phyloP scores from a whole-genome alignment of 768 basidiomycete species.

The Daedaleopsis nitida region DNA sequence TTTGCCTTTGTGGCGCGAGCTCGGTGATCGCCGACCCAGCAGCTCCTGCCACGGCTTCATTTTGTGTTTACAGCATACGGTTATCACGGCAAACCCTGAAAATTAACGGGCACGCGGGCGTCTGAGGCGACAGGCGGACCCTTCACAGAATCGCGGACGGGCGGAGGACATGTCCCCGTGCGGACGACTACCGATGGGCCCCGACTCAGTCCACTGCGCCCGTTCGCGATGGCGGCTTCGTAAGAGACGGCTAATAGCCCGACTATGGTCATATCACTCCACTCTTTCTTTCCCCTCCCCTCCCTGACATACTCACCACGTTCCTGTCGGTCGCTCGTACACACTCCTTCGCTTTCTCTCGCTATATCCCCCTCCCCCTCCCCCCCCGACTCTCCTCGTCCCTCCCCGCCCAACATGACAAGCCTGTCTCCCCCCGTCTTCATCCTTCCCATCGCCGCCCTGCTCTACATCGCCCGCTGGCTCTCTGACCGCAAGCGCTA shows the following conservation, averaged over 20 bases:
- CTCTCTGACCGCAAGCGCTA: slow-evolving; percentile 11
- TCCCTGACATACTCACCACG: background rate
- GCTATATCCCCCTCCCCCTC: background rate
- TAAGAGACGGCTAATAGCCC: background rate
- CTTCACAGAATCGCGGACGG: background rate
- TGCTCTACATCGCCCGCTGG: slow-evolving; percentile 19
- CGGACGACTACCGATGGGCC: too few relatives aligned
- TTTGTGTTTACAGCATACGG: too few relatives aligned
- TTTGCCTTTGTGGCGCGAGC: background rate
- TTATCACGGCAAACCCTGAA: background rate
- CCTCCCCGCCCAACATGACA: slow-evolving; percentile 9
- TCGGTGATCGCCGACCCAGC: too few relatives aligned
- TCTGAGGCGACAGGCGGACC: background rate
- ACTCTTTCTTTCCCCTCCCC: background rate
- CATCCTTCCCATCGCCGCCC: slow-evolving; percentile 17
- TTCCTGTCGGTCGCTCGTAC: background rate
- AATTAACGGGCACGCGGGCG: background rate
- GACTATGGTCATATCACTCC: background rate
- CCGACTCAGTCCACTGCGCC: too few relatives aligned
- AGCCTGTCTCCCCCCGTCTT: slow-evolving; percentile 6
- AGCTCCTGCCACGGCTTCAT: too few relatives aligned
- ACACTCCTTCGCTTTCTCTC: background rate
- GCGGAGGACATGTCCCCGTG: too few relatives aligned
- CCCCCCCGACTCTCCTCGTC: background rate
- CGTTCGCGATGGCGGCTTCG: background rate